Evolutionary conservation across 768 basidiomycete genomes (phyloP).

Genomic region (Pisolithus tinctorius): DNA sequence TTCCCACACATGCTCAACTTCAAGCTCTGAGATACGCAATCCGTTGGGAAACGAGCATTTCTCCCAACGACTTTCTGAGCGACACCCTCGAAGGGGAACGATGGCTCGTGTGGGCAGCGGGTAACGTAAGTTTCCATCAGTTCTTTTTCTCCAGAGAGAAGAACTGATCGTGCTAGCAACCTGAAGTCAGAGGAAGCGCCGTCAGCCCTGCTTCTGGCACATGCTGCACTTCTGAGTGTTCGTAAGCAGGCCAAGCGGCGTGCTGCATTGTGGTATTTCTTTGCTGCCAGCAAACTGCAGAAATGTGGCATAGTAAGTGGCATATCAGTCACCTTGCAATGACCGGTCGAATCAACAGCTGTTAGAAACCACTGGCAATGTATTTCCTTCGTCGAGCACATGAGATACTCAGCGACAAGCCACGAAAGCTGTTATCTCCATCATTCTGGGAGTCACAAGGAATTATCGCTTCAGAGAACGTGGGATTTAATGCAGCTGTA

Average conservation of each 20-base stretch:
- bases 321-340: slow-evolving; percentile 2
- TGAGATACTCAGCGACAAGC: slow-evolving; percentile 46
- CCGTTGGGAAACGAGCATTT: slow-evolving; percentile 71
- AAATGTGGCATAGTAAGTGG: slow-evolving; percentile 75
- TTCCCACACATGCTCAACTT: slow-evolving; percentile 59
- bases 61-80: slow-evolving; percentile 49
- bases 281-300: slow-evolving; percentile 70
- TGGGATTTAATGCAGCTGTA: slow-evolving; percentile 56
- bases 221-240: slow-evolving; percentile 66
- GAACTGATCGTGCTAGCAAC: slow-evolving; percentile 22
- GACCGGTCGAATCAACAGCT: slow-evolving; percentile 1
- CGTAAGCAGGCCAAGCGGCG: slow-evolving; percentile 51
- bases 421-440: slow-evolving; percentile 59
- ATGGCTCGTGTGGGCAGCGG: slow-evolving; percentile 84
- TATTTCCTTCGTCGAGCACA: slow-evolving; percentile 71
- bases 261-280: slow-evolving; percentile 74
- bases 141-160: neutral
- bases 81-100: slow-evolving; percentile 65
- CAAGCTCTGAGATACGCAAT: slow-evolving; percentile 61
- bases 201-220: slow-evolving; percentile 70
- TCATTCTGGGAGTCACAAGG: slow-evolving; percentile 78
- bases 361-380: slow-evolving; percentile 80
- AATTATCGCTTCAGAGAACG: slow-evolving; percentile 28
- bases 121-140: slow-evolving; percentile 48
- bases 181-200: slow-evolving; percentile 77